Evolutionary conservation across 441 rosid species (phyloP), one percentile per base, ranked within the genome.

Genomic region (Manihot esculenta): DNA sequence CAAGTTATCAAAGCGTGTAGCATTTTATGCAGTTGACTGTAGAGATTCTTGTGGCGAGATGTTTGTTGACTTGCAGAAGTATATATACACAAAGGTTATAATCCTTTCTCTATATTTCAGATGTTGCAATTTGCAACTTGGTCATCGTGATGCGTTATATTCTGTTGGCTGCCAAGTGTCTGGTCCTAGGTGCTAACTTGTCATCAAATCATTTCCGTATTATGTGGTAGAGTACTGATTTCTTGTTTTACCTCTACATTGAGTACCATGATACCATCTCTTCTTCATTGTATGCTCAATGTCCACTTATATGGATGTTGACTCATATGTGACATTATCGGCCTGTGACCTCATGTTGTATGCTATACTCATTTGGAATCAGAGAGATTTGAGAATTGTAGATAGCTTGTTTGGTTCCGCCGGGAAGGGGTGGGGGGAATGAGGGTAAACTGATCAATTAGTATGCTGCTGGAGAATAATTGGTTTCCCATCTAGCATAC

Each of bases 21-120:
- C 97, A 64, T 93, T 93, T 79, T 93, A 90, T 66, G 77, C 87
- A 0, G 87, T 93, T 27, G 97, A 91, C 55, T 87, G 94, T 72
- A 87, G 94, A 77, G 90, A 83, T 74, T 89, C 89, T 3, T 88
- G 87, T 66, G 96, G 96, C 64, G 96, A 93, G 83, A 86, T 93
- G 35, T 93, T 93, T 69, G 94, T 88, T 27, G 97, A 93, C 78
- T 79, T 93, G 72, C 91, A 87, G 80, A 79, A 81, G 50, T 85
- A 88, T 73, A 82, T 81, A 68, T 87, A 83, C 62, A 49, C 85
- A 23, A 84, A 86, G 96, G 96, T 89, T 70, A 72, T 53, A 15
- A 41, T 71, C 72, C 50, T 48, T 24, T 62, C 17, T 23, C 27
- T 54, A 20, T 13, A 48, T 55, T 23, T 76, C n/a, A 45, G 50